Conservation (phyloP, 495 filamentous ascomycete species). For the Geopyxis carbonaria region DNA sequence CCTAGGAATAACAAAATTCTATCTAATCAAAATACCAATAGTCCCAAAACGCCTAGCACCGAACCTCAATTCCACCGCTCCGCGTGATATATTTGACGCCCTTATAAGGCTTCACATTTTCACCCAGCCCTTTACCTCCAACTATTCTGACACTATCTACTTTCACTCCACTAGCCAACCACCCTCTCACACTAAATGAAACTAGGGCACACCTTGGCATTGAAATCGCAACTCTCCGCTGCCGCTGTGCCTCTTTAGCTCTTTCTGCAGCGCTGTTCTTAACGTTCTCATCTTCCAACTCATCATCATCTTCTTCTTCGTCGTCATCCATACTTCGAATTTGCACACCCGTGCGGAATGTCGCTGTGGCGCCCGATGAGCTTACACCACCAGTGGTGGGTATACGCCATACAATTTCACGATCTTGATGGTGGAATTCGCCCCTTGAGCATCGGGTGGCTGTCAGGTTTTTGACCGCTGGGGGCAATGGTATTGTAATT, state of each 20-base stretch:
- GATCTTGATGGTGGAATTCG: slow-evolving; percentile 61
- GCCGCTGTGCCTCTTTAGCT: slow-evolving; percentile 31
- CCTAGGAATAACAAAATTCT: too few relatives aligned
- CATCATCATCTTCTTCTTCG: slow-evolving; percentile 25
- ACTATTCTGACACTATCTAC: slow-evolving; percentile 81
- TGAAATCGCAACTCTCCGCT: slow-evolving; percentile 48
- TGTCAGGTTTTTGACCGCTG: slow-evolving; percentile 65
- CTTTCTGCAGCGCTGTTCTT: slow-evolving; percentile 30
- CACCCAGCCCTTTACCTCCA: slow-evolving; percentile 67
- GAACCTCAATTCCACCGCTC: slow-evolving; percentile 63
- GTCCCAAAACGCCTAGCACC: slow-evolving; percentile 34
- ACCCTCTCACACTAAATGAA: slow-evolving; percentile 83
- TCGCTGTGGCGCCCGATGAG: slow-evolving; percentile 46
- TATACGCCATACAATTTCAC: slow-evolving; percentile 67
- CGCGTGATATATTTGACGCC: slow-evolving; percentile 96
- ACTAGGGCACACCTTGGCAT: slow-evolving; percentile 84
- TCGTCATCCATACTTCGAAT: slow-evolving; percentile 34
- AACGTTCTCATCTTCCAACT: slow-evolving; percentile 40
- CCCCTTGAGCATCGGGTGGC: slow-evolving; percentile 71
- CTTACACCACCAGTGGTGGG: slow-evolving; percentile 48
- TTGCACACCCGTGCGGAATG: slow-evolving; percentile 29
- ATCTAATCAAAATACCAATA: background rate
- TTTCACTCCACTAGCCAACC: slow-evolving; percentile 84
- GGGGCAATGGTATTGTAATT: slow-evolving; percentile 66
- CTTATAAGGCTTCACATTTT: slow-evolving; percentile 87